A percentile compares a stretch with the other conserved stretches of the same genome.
These are phyloP conservation scores for Penicillium cinerascens DNA, from an alignment of 495 filamentous ascomycete genomes.

Conservation along the genomic window DNA sequence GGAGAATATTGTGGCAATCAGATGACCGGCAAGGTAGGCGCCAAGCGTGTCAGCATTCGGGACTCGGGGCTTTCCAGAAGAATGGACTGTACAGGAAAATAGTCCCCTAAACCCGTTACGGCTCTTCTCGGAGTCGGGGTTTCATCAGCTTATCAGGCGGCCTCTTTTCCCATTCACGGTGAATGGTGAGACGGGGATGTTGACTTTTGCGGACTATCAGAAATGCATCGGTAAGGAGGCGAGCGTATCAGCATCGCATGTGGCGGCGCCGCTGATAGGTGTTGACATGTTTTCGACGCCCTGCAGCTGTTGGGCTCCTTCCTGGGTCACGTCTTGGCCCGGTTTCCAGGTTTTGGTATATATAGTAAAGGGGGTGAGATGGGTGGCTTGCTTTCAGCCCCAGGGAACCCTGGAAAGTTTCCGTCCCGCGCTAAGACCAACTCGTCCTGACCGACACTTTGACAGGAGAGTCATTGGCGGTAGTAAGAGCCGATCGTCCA, in stretches of 20 bases:
- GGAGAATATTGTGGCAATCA: constrained; percentile 1
- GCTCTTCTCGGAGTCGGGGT: not conserved
- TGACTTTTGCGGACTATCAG: not conserved
- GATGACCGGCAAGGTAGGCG: constrained; percentile 3
- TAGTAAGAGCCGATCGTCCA: not conserved
- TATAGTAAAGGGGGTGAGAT: not conserved
- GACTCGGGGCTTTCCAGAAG: not conserved
- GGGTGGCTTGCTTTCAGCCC: constrained; percentile 10
- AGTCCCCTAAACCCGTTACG: not conserved
- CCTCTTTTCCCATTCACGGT: not conserved
- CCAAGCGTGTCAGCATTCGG: constrained; percentile 1
- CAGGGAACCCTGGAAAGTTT: constrained; percentile 4
- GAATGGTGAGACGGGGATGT: constrained; percentile 3
- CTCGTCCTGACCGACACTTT: constrained; percentile 15
- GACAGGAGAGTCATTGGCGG: not conserved
- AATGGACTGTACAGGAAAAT: not conserved
- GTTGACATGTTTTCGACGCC: not conserved
- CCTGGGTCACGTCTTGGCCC: not conserved
- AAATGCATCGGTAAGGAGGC: constrained; percentile 6
- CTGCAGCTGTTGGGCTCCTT: not conserved
- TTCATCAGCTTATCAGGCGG: not conserved
- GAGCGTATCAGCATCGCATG: constrained; percentile 5
- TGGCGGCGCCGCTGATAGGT: constrained; percentile 4
- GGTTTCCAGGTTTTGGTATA: not conserved
- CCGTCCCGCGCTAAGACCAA: constrained; percentile 6